Conservation (phyloP, 192 early-diverging fungal genomes). For the Rhizoclosmatium sp. region DNA sequence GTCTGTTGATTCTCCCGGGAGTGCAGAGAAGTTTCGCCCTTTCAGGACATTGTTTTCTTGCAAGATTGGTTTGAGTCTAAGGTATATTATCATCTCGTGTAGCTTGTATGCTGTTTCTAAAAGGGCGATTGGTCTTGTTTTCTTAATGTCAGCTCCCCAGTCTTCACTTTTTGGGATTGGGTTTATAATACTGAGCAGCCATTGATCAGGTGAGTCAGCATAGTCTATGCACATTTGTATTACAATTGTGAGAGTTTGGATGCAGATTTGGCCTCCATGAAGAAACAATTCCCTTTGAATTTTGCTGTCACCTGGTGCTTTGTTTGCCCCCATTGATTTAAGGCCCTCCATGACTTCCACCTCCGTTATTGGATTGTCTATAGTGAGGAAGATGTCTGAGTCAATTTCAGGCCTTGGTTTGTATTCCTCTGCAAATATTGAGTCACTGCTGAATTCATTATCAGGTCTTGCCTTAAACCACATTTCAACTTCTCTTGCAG, state of each 20-base stretch:
- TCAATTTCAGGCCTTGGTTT: neutral
- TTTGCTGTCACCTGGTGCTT: neutral
- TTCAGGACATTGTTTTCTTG: neutral
- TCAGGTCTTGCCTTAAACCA: neutral
- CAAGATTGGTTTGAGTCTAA: neutral
- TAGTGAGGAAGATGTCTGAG: neutral
- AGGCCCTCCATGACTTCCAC: neutral
- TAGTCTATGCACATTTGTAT: neutral
- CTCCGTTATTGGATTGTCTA: neutral
- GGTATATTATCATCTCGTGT: neutral
- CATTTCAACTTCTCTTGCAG: neutral
- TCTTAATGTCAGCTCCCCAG: neutral
- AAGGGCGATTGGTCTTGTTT: neutral
- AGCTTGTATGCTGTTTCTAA: neutral
- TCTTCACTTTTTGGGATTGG: neutral
- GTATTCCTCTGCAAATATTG: neutral
- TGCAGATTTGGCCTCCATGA: neutral
- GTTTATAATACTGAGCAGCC: neutral
- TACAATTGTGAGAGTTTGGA: neutral
- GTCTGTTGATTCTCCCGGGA: slow-evolving; percentile 6
- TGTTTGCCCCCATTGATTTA: neutral
- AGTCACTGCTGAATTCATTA: neutral
- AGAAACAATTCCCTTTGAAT: neutral
- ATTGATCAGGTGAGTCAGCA: neutral
- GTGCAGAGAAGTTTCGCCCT: slow-evolving; percentile 6